Evolutionary conservation across 2,329 filamentous ascomycete species (phyloP).

Genomic region (Sclerotinia spermophila): DNA sequence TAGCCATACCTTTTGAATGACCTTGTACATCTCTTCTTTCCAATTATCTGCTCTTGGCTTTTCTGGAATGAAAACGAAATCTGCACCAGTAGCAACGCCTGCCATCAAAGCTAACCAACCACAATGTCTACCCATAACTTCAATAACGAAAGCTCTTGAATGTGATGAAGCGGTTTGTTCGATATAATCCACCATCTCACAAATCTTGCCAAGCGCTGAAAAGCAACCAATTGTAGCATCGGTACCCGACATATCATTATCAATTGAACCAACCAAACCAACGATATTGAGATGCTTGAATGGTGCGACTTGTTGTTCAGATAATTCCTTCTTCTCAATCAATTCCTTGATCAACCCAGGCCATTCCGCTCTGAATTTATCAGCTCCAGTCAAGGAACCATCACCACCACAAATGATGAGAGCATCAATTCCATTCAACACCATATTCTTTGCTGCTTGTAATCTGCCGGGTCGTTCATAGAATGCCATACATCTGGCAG

Average conservation of each 20-base stretch:
- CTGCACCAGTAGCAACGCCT: conserved; percentile 88
- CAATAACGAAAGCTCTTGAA: conserved; percentile 93
- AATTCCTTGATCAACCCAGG: conserved; percentile 82
- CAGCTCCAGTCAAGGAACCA: conserved; percentile 90
- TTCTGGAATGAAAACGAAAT: conserved; percentile 96
- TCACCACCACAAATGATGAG: conserved; percentile 97
- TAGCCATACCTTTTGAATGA: conserved; percentile 63
- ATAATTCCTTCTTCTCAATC: conserved; percentile 68
- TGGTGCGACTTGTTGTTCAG: conserved; percentile 64
- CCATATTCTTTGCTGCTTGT: conserved; percentile 88
- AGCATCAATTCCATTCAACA: conserved; percentile 88
- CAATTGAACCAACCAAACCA: conserved; percentile 92
- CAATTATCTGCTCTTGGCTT: conserved; percentile 84
- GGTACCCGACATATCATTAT: conserved; percentile 96
- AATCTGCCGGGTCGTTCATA: conserved; percentile 82
- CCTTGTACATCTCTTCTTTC: conserved; percentile 80
- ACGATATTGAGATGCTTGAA: conserved; percentile 93
- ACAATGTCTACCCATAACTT: conserved; percentile 98
- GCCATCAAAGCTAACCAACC: conserved; percentile 97
- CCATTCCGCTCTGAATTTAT: conserved; percentile 92
- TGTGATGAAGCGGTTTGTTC: conserved; percentile 93
- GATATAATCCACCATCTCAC: conserved; percentile 93
- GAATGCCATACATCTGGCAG: conserved; percentile 88
- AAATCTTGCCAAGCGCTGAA: conserved; percentile 88
- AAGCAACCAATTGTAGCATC: conserved; percentile 98